Evolutionary conservation across 164 flowering plant species (phyloP).

Genomic region (Dillenia turbinata): DNA sequence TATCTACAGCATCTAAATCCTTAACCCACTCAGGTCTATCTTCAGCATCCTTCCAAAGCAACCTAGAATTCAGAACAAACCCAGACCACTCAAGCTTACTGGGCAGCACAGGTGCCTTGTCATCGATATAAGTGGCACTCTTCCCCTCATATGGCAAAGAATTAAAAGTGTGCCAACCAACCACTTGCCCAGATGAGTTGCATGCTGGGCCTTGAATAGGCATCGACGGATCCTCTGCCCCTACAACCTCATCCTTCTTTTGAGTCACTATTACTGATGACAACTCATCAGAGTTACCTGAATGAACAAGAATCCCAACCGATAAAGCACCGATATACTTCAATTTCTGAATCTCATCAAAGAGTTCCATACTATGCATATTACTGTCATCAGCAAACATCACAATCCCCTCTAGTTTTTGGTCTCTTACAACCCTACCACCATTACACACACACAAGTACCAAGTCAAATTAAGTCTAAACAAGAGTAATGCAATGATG

Average conservation of each 20-base stretch:
- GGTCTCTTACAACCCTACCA: conserved; percentile 66
- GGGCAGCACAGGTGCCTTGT: conserved; percentile 70
- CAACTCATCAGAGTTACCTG: conserved; percentile 32
- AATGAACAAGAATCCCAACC: conserved; percentile 79
- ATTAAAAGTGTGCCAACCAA: conserved; percentile 91
- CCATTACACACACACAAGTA: conserved; percentile 12
- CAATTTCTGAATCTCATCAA: conserved; percentile 89
- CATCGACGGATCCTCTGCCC: conserved; percentile 32
- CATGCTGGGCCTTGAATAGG: conserved; percentile 97
- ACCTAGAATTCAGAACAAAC: conserved; percentile 81
- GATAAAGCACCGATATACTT: conserved; percentile 92
- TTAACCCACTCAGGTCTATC: conserved; percentile 75
- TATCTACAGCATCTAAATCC: conserved; percentile 50
- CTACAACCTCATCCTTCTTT: conserved; percentile 20
- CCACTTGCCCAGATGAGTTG: conserved; percentile 69
- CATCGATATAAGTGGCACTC: conserved; percentile 64
- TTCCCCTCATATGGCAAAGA: conserved; percentile 49
- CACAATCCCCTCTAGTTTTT: conserved; percentile 86
- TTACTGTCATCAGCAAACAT: conserved; percentile 96
- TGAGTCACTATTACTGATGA: conserved; percentile 5
- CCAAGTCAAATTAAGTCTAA: conserved; percentile 15
- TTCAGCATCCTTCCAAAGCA: conserved; percentile 74
- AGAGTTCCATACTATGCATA: conserved; percentile 87
- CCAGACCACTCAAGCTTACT: conserved; percentile 94
- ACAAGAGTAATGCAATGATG: not conserved